A percentile compares a stretch with the other conserved stretches of the same genome.
Evolutionary conservation across 345 rosid genomes (phyloP).

Genomic region (Noccaea caerulescens): DNA sequence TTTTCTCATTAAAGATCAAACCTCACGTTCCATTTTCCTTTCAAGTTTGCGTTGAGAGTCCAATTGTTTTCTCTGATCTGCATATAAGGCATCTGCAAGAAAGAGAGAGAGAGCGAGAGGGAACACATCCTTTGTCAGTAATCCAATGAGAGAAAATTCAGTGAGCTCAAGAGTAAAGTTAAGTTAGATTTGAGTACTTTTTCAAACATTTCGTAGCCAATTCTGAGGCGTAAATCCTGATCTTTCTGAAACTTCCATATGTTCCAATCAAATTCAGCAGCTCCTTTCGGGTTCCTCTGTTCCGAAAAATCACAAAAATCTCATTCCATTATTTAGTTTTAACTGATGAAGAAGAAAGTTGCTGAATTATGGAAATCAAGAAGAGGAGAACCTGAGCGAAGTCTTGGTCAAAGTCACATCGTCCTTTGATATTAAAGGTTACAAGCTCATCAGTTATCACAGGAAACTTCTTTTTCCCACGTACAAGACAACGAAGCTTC

Average conservation of each 20-base stretch:
- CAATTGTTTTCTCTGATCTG: conserved; percentile 91
- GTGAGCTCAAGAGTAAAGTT: conserved; percentile 10
- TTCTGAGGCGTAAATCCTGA: conserved; percentile 78
- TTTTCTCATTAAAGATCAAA: conserved; percentile 53
- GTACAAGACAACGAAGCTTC: conserved; percentile 60
- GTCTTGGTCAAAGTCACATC: conserved; percentile 67
- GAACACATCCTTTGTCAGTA: conserved; percentile 9
- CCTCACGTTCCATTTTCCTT: conserved; percentile 82
- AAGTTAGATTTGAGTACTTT: conserved; percentile 52
- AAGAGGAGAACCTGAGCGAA: conserved; percentile 58
- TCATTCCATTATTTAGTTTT: background rate
- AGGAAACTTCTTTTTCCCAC: conserved; percentile 71
- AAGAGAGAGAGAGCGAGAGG: background rate
- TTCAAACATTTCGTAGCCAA: conserved; percentile 74
- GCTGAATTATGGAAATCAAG: background rate
- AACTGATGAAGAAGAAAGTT: background rate
- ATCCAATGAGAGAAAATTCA: conserved; percentile 4
- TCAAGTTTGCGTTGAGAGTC: conserved; percentile 73
- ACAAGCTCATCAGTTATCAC: conserved; percentile 54
- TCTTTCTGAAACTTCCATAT: conserved; percentile 73
- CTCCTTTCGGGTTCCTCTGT: conserved; percentile 83
- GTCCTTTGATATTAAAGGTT: conserved; percentile 76
- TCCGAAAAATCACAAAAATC: background rate
- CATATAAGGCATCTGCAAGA: conserved; percentile 72
- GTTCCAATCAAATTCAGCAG: conserved; percentile 76